phyloP scores from a whole-genome alignment of 345 rosid genomes.

The Trapa bicornis region DNA sequence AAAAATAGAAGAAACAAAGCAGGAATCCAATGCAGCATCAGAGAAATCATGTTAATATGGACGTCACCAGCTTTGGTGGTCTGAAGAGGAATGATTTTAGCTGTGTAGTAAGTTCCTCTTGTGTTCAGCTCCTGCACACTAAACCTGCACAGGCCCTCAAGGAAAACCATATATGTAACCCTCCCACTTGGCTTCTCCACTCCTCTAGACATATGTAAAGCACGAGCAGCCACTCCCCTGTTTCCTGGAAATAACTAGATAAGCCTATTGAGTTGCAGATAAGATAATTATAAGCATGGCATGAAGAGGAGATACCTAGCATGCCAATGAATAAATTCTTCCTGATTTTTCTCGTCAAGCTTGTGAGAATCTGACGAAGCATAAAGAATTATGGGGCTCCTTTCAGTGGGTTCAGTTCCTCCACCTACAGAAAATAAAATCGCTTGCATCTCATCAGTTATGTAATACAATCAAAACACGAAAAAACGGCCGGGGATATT shows the following conservation, averaged over 20 bases:
- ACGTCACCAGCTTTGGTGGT: conserved; percentile 67
- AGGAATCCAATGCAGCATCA: background rate
- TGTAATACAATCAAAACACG: background rate
- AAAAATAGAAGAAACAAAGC: background rate
- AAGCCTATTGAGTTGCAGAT: background rate
- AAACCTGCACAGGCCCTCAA: conserved; percentile 94
- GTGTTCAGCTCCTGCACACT: conserved; percentile 86
- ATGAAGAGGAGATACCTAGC: conserved; percentile 35
- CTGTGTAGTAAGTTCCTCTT: conserved; percentile 81
- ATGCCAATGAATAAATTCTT: conserved; percentile 84
- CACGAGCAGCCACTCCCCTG: conserved; percentile 99
- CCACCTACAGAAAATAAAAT: conserved; percentile 22
- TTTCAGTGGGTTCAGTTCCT: conserved; percentile 59
- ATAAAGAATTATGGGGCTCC: conserved; percentile 41
- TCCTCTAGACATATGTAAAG: conserved; percentile 91
- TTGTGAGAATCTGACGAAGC: conserved; percentile 59
- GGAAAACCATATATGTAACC: conserved; percentile 93
- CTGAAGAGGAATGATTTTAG: conserved; percentile 78
- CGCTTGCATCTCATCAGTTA: background rate
- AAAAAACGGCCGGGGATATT: conserved; percentile 5
- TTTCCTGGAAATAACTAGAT: conserved; percentile 9
- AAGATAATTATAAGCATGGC: background rate
- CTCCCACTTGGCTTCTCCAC: conserved; percentile 99
- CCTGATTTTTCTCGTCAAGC: conserved; percentile 67
- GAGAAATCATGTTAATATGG: background rate